Evolutionary conservation across 306 rosid species (phyloP), one percentile per base, ranked within the genome.

Genomic region (Gastrolobium bilobum): DNA sequence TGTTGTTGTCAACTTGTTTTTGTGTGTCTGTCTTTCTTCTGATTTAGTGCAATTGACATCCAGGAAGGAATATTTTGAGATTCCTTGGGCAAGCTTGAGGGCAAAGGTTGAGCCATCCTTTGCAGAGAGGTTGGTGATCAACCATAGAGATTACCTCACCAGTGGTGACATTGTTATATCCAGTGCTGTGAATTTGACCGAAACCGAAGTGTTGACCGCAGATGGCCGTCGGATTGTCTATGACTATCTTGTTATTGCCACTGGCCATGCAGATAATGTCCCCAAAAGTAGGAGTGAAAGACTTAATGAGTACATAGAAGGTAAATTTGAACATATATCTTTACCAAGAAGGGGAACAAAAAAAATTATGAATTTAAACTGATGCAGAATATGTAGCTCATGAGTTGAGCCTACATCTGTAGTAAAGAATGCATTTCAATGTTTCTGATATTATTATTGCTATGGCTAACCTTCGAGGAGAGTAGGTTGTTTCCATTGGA

Each of bases 61-160:
- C 86, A 92, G 97, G 88, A 94, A 92, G 88, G 98, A 94, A 30
- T 89, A 92, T 84, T 92, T 86, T 86, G 97, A 91, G 89, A 94
- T 92, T 60, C 76, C 98, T 56, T 94, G 93, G 89, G 97, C 91
- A 37, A 67, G 77, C 70, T 86, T 90, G 86, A 92, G 98, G 83
- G 72, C 96, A 56, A 90, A 81, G 93, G 98, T 90, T 80, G 96
- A 92, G 77, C 97, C 97, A 40, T 64, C 91, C 35, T 87, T 89
- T 81, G 96, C 86, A 0, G 90, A 86, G 75, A 85, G 93, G 76
- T 47, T 87, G 6, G 38, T 89, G 61, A 86, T 94, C 58, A 89
- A 90, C 77, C 98, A 92, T 56, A 68, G 76, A 52, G 94, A 92
- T 9, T 92, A 92, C 64, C 76, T 92, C 75, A 84, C 79, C 50